Conservation (phyloP, 495 filamentous ascomycete genomes). For the Podospora anserina region DNA sequence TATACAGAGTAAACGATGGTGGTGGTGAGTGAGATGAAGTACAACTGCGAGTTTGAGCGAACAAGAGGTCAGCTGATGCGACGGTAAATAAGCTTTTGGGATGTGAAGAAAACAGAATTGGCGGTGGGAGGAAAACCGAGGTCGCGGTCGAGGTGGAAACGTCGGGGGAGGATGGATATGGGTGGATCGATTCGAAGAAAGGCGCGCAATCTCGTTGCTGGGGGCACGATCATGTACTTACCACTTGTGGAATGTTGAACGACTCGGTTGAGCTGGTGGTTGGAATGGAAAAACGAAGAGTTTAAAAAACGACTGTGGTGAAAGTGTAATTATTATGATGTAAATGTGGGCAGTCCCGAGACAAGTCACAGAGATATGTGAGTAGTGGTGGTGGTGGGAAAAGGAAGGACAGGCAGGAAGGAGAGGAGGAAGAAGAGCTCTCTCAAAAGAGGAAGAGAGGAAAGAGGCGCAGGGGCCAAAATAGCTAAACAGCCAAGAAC, state of each 20-base stretch:
- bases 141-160: constrained; percentile 5
- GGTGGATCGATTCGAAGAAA: constrained; percentile 6
- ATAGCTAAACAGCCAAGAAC: constrained; percentile 17
- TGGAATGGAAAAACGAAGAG: constrained; percentile 12
- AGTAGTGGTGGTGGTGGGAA: not conserved
- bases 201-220: constrained; percentile 11
- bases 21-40: constrained; percentile 2
- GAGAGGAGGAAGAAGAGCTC: constrained; percentile 1
- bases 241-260: constrained; percentile 10
- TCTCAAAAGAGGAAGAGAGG: constrained; percentile 1
- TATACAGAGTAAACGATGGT: constrained; percentile 9
- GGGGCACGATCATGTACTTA: constrained; percentile 1
- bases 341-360: constrained; percentile 11
- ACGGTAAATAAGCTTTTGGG: not conserved
- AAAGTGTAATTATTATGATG: constrained; percentile 18
- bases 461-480: constrained; percentile 19
- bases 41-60: constrained; percentile 8
- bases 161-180: not conserved
- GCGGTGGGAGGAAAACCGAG: not conserved
- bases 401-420: not conserved
- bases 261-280: constrained; percentile 11
- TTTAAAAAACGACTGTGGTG: constrained; percentile 22
- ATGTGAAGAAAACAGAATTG: not conserved
- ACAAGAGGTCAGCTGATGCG: not conserved
- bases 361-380: not conserved